Evolutionary conservation across 768 basidiomycete genomes (phyloP).

Genomic region (Russula dissimulans): DNA sequence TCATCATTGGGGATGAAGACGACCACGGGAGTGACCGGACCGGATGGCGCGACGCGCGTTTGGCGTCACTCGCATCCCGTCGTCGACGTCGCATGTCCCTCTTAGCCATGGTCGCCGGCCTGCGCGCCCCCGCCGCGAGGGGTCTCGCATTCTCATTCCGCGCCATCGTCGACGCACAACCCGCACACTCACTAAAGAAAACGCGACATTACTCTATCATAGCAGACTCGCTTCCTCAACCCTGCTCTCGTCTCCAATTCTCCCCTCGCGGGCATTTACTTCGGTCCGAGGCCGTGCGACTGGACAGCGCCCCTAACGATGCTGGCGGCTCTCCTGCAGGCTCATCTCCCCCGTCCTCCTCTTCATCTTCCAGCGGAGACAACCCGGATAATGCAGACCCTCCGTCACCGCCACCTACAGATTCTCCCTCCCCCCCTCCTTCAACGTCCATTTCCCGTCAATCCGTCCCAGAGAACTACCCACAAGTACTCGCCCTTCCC

Average conservation of each 20-base stretch:
- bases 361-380: constrained; percentile 34
- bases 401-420: constrained; percentile 31
- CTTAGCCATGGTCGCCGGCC: not conserved
- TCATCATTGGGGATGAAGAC: too few species aligned
- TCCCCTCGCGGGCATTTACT: not conserved
- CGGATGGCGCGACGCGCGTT: not conserved
- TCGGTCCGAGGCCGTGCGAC: constrained; percentile 3
- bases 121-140: not conserved
- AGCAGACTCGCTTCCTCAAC: not conserved
- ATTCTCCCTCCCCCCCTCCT: constrained; percentile 28
- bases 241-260: not conserved
- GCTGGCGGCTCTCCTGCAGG: constrained; percentile 24
- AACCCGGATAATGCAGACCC: constrained; percentile 32
- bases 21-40: not conserved
- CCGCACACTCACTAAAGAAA: not conserved
- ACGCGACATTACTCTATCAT: constrained; percentile 3
- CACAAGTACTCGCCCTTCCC: constrained; percentile 89
- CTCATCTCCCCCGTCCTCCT: constrained; percentile 31
- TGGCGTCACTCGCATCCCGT: too few species aligned
- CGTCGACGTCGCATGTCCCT: not conserved
- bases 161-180: not conserved
- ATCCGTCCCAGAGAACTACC: constrained; percentile 83
- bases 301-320: constrained; percentile 8
- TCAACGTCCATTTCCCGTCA: constrained; percentile 68
- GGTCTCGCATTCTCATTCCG: not conserved